Evolutionary conservation across 2,329 filamentous ascomycete genomes (phyloP).

Genomic region (Aspergillus cejpii): DNA sequence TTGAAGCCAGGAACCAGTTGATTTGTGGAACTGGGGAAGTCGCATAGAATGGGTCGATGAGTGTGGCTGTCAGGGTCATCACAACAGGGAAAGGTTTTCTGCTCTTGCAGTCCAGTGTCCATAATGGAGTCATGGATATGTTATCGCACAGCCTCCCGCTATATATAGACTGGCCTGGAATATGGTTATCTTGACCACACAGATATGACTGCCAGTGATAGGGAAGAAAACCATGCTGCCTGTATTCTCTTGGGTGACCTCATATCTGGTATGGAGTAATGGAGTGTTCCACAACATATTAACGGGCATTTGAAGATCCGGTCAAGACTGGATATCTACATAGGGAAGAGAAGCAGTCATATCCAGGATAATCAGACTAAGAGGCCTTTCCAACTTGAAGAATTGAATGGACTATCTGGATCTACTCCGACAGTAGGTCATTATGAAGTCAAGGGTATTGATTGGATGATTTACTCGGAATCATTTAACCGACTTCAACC

Average conservation of each 20-base stretch:
- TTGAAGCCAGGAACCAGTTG: neutral
- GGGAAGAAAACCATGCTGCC: slow-evolving; percentile 10
- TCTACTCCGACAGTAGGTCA: no score
- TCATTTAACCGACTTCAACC: neutral
- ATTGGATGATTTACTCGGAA: neutral
- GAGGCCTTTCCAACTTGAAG: no score
- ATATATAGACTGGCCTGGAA: slow-evolving; percentile 8
- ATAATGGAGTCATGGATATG: neutral
- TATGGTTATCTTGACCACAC: slow-evolving; percentile 1
- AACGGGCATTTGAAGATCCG: no score
- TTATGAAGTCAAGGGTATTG: slow-evolving; percentile 8
- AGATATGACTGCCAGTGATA: slow-evolving; percentile 3
- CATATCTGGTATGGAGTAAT: no score
- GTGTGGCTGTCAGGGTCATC: neutral
- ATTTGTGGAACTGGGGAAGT: neutral
- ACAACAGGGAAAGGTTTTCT: no score
- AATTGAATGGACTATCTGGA: no score
- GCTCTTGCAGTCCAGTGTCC: no score
- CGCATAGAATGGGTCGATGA: neutral
- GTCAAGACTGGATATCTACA: no score
- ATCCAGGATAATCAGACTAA: no score
- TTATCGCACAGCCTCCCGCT: slow-evolving; percentile 13
- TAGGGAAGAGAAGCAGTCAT: no score
- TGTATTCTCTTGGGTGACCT: no score
- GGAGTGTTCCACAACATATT: no score